Evolutionary conservation across 257 asterid species (phyloP).

Genomic region (Solanum pimpinellifolium): DNA sequence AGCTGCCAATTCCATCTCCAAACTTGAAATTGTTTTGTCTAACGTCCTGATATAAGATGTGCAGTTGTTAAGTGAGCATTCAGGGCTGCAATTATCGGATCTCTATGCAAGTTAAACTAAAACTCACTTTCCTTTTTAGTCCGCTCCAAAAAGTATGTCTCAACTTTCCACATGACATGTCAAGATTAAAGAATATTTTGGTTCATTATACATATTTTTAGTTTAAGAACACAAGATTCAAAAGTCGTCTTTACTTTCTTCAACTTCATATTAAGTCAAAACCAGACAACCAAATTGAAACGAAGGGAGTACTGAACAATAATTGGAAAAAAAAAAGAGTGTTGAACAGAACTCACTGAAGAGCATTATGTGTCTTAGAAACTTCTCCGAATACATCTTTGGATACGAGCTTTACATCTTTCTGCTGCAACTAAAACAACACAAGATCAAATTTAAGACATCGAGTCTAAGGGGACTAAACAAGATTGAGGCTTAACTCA

Average conservation of each 20-base stretch:
- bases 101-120: not conserved
- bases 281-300: not conserved
- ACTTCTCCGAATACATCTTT: constrained; percentile 45
- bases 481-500: not conserved
- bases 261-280: not conserved
- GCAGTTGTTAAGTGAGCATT: not conserved
- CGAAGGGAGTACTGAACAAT: not conserved
- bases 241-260: not conserved
- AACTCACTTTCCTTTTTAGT: not conserved
- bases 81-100: not conserved
- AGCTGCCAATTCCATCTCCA: constrained; percentile 80
- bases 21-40: constrained; percentile 63
- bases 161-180: not conserved
- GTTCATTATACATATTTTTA: not conserved
- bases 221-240: not conserved
- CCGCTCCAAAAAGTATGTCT: not conserved
- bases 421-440: constrained; percentile 22
- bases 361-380: constrained; percentile 40
- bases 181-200: too few relatives aligned
- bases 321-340: not conserved
- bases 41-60: constrained; percentile 33
- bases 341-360: constrained; percentile 37
- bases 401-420: constrained; percentile 36
- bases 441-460: not conserved
- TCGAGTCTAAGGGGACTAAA: not conserved